A percentile compares a stretch with the other conserved stretches of the same genome.
phyloP scores from a whole-genome alignment of 495 filamentous ascomycete species.

The Astrocystis sublimbata region DNA sequence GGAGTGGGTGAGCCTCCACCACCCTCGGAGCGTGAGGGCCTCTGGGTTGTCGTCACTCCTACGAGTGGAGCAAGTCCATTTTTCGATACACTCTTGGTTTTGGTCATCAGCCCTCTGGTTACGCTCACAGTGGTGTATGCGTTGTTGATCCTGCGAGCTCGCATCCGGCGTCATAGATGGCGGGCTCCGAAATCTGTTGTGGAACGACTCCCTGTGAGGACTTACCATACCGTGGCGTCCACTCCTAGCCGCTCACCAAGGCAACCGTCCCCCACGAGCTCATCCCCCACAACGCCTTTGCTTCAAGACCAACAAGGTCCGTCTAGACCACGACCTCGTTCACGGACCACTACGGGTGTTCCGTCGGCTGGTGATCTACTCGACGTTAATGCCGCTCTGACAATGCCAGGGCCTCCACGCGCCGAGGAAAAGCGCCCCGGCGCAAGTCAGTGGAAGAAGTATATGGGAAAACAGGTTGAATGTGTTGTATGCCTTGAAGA shows the following conservation, averaged over 20 bases:
- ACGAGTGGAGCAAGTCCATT: constrained; percentile 91
- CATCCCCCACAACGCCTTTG: constrained; percentile 76
- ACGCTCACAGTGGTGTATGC: constrained; percentile 93
- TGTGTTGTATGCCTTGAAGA: constrained; percentile 99
- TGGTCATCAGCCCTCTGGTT: constrained; percentile 89
- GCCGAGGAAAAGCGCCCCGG: constrained; percentile 52
- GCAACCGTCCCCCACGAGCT: constrained; percentile 54
- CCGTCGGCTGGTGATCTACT: constrained; percentile 45
- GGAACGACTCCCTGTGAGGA: constrained; percentile 89
- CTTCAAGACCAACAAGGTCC: constrained; percentile 58
- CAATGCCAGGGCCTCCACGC: constrained; percentile 28
- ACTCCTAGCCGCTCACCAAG: constrained; percentile 60
- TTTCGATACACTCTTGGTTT: constrained; percentile 90
- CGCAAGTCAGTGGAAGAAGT: constrained; percentile 70
- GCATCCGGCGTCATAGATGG: constrained; percentile 88
- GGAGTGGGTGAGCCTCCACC: constrained; percentile 16
- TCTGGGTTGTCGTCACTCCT: constrained; percentile 95
- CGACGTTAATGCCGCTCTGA: constrained; percentile 40
- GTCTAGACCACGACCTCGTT: constrained; percentile 59
- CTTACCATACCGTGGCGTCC: constrained; percentile 80
- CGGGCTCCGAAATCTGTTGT: constrained; percentile 95
- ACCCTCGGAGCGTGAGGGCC: constrained; percentile 64
- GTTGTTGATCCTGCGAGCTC: constrained; percentile 81
- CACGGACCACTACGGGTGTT: constrained; percentile 64
- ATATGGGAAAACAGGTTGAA: constrained; percentile 84